phyloP scores from a whole-genome alignment of 495 filamentous ascomycete species.

The Beverwykella pulmonaria region DNA sequence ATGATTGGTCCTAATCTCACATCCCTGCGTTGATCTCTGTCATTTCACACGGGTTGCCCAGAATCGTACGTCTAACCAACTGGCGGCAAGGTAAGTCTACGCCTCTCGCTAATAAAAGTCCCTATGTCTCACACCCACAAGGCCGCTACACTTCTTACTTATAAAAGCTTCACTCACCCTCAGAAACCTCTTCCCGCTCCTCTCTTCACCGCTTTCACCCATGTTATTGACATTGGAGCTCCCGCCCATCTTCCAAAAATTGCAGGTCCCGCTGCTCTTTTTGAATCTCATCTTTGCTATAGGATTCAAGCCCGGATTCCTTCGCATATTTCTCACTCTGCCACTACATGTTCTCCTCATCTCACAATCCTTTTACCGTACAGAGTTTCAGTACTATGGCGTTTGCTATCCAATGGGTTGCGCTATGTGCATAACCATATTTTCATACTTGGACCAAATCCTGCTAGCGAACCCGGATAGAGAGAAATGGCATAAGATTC shows the following conservation, averaged over 20 bases:
- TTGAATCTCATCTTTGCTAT: conserved; percentile 8
- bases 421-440: neutral
- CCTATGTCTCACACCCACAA: neutral
- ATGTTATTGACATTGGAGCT: neutral
- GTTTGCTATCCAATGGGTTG: conserved; percentile 4
- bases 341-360: conserved; percentile 11
- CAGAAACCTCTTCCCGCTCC: too few relatives aligned
- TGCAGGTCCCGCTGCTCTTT: conserved; percentile 7
- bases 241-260: conserved; percentile 1
- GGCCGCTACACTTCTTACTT: too few relatives aligned
- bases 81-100: neutral
- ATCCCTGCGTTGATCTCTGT: too few relatives aligned
- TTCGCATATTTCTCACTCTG: conserved; percentile 12
- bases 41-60: too few relatives aligned
- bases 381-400: conserved; percentile 5
- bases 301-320: conserved; percentile 1
- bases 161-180: too few relatives aligned
- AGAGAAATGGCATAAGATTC: conserved; percentile 24
- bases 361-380: neutral
- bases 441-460: conserved; percentile 22
- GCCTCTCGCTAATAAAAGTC: neutral
- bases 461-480: conserved; percentile 19
- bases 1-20: neutral
- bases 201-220: too few relatives aligned
- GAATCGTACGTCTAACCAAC: neutral